Percentiles rank a stretch among this genome's conserved stretches.
phyloP scores from a whole-genome alignment of 2,329 filamentous ascomycete species.

The Orbilia brochopaga region DNA sequence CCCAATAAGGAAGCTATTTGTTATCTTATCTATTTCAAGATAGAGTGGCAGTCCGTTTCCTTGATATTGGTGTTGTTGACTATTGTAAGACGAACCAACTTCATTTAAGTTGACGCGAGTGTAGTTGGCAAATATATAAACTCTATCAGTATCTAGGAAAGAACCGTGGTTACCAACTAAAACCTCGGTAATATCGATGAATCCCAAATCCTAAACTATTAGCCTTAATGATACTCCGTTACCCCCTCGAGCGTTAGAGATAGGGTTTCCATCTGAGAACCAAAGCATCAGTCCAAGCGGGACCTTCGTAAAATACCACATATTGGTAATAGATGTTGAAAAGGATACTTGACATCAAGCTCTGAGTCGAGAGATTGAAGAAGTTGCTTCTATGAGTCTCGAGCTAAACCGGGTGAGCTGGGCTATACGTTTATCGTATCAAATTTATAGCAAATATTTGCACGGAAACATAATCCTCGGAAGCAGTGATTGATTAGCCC shows the following conservation, averaged over 20 bases:
- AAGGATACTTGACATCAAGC: too few species aligned
- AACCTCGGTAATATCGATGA: slow-evolving; percentile 30
- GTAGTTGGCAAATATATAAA: slow-evolving; percentile 3
- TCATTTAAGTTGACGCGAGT: background rate
- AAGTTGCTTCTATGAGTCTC: too few species aligned
- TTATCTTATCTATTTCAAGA: slow-evolving; percentile 14
- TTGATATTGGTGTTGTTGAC: background rate
- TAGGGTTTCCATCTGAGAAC: slow-evolving; percentile 18
- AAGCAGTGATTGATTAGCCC: too few species aligned
- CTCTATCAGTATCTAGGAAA: slow-evolving; percentile 15
- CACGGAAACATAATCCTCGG: too few species aligned
- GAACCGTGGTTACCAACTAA: background rate
- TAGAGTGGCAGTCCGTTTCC: slow-evolving; percentile 11
- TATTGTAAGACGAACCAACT: background rate
- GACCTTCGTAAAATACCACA: slow-evolving; percentile 26
- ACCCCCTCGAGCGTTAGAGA: slow-evolving; percentile 6
- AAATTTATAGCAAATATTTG: too few species aligned
- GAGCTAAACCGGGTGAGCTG: too few species aligned
- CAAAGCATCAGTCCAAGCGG: slow-evolving; percentile 18
- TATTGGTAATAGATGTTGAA: slow-evolving; percentile 4
- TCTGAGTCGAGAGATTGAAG: too few species aligned
- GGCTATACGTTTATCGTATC: too few species aligned
- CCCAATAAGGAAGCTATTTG: slow-evolving; percentile 10
- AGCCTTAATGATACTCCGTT: slow-evolving; percentile 13
- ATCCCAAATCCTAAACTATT: slow-evolving; percentile 9